These are phyloP conservation scores for Acacia melanoxylon DNA, from an alignment of 306 rosid genomes.

Conservation along the genomic window DNA sequence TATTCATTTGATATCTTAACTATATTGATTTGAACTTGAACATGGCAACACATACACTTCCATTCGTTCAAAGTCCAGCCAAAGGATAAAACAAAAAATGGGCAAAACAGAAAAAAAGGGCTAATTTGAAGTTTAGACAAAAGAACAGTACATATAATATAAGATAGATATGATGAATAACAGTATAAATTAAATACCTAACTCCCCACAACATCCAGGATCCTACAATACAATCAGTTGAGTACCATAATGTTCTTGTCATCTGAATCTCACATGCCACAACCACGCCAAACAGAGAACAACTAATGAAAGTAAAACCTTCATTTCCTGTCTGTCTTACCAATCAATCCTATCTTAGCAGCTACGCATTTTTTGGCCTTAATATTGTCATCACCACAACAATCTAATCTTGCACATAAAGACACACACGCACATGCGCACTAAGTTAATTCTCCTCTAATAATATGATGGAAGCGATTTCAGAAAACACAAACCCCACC, in stretches of 20 bases:
- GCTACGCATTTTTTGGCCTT: conserved; percentile 36
- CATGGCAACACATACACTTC: neutral
- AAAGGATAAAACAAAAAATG: neutral
- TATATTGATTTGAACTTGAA: neutral
- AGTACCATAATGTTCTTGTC: conserved; percentile 31
- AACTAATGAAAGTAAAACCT: conserved; percentile 34
- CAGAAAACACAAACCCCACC: conserved; percentile 26
- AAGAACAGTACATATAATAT: neutral
- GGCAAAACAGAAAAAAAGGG: neutral
- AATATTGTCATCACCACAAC: conserved; percentile 40
- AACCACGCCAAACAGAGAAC: conserved; percentile 38
- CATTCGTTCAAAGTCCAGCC: neutral
- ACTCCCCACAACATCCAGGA: conserved; percentile 36
- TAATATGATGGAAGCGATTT: conserved; percentile 37
- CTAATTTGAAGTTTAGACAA: neutral
- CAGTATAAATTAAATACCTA: conserved; percentile 23
- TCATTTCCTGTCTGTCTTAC: conserved; percentile 1
- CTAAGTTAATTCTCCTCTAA: conserved; percentile 33
- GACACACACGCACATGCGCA: conserved; percentile 46
- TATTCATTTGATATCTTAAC: neutral
- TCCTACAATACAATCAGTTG: conserved; percentile 22
- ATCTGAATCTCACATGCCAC: conserved; percentile 35
- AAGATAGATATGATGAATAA: neutral
- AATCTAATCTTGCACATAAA: conserved; percentile 43
- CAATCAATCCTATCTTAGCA: conserved; percentile 30